phyloP scores from a whole-genome alignment of 2,329 filamentous ascomycete species.

The Fusarium mexicanum region DNA sequence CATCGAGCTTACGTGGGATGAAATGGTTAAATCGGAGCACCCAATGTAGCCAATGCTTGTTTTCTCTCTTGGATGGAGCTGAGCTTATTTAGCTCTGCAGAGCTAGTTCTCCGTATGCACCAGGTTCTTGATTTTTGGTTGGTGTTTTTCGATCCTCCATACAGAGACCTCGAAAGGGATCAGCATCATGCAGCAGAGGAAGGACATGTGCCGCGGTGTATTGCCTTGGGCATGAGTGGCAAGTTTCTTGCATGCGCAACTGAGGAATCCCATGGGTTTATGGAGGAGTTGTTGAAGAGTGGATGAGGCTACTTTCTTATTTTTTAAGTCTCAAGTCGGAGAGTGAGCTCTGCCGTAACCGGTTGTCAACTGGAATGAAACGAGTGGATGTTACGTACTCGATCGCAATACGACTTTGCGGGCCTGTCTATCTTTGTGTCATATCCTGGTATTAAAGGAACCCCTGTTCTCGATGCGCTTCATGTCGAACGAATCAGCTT shows the following conservation, averaged over 20 bases:
- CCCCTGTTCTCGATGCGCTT: conserved; percentile 15
- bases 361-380: not conserved
- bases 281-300: conserved; percentile 11
- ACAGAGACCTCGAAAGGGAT: conserved; percentile 12
- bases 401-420: conserved; percentile 11
- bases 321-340: not conserved
- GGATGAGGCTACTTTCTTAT: not conserved
- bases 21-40: not conserved
- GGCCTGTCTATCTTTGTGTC: conserved; percentile 3
- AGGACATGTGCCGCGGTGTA: conserved; percentile 11
- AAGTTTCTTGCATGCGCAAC: conserved; percentile 7
- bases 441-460: not conserved
- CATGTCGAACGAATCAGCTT: conserved; percentile 32
- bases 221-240: conserved; percentile 22
- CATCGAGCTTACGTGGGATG: conserved; percentile 26
- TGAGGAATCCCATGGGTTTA: conserved; percentile 20
- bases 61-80: not conserved
- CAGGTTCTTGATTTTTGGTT: conserved; percentile 8
- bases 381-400: conserved; percentile 12
- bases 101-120: conserved; percentile 5
- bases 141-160: conserved; percentile 13
- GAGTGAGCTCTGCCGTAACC: not conserved
- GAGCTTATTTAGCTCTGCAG: conserved; percentile 2
- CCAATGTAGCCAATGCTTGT: not conserved
- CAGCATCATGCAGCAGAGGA: conserved; percentile 4